Evolutionary conservation across 2,329 filamentous ascomycete species (phyloP), one percentile per base, ranked within the genome.

Genomic region (Sporothrix phasma): DNA sequence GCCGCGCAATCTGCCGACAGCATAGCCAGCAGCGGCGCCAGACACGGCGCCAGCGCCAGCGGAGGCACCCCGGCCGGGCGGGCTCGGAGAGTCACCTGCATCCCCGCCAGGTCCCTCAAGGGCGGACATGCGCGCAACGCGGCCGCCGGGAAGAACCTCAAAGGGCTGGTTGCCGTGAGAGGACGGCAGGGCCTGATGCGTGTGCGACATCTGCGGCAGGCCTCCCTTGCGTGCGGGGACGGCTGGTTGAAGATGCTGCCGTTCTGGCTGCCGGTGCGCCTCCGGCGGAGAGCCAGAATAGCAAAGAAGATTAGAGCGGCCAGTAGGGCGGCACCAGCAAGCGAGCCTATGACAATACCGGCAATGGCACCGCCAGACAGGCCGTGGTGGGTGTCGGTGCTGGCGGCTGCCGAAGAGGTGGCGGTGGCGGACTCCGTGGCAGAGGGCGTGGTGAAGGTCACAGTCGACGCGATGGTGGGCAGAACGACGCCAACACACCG

Each of bases 71-170:
- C 74, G 72, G 15, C 76, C 81, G 64, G 82, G 81, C 37, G 79
- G 79, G 2, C 80, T 80, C 1, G 85, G 81, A 3, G 85, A 84
- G 24, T 85, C 82, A 65, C 81, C 84, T 0, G 85, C 84, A 63
- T 62, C 65, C 17, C 53, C 64, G 26, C 56, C 46, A 2, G 88
- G 84, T 5, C 86, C 88, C 76, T 97, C 93, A 61, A 99, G 76
- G 39, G 94, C 94, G 45, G 93, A 92, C 94, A 99, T 97, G 64
- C 94, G 87, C 45, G 94, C 90, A 65, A 99, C 94, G 67, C 94
- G 88, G 34, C 91, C 92, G 49, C 92, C 92, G 5, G 92, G 90
- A 11, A 95, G 81, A 17, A 92, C 83, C 69, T 91, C 88, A 68
- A 90, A 89, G 1, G 63, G 65, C 34, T 64, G 64, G 43, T 46